Conservation (phyloP, 108 stramenopile species). For the Skeletonema tropicum region DNA sequence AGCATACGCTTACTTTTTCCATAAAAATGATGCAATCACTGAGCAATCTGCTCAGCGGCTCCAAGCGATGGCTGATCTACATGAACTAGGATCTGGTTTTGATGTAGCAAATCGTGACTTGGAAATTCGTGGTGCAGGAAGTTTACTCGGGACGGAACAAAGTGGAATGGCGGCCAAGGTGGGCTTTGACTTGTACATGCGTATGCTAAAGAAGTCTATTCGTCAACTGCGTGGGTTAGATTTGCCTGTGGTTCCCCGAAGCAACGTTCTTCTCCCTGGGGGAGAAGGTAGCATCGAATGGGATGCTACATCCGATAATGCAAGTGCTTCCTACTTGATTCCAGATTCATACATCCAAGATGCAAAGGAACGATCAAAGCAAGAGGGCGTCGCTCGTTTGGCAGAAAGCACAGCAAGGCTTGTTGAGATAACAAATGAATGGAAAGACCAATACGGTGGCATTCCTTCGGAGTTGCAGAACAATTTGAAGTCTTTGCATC, state of each 20-base stretch:
- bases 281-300: slow-evolving; percentile 71
- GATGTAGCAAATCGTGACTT: slow-evolving; percentile 94
- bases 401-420: slow-evolving; percentile 75
- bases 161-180: slow-evolving; percentile 91
- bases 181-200: slow-evolving; percentile 96
- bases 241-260: slow-evolving; percentile 75
- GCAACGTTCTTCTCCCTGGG: slow-evolving; percentile 72
- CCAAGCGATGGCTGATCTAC: slow-evolving; percentile 84
- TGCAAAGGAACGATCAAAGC: slow-evolving; percentile 47
- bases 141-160: slow-evolving; percentile 91
- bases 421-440: slow-evolving; percentile 75
- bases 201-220: slow-evolving; percentile 91
- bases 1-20: slow-evolving; percentile 90
- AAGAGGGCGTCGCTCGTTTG: slow-evolving; percentile 75
- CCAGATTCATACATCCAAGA: slow-evolving; percentile 72
- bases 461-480: slow-evolving; percentile 72
- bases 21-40: slow-evolving; percentile 68
- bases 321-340: slow-evolving; percentile 55
- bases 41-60: slow-evolving; percentile 83
- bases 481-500: slow-evolving; percentile 81
- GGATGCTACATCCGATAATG: slow-evolving; percentile 31
- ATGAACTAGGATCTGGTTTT: slow-evolving; percentile 89
- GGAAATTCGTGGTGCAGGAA: slow-evolving; percentile 95
- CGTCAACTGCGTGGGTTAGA: slow-evolving; percentile 83
- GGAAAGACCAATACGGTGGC: slow-evolving; percentile 80